A percentile compares a stretch with the other conserved stretches of the same genome.
phyloP scores from a whole-genome alignment of 1,139 yeast genomes.

The Suhomyces taliae region DNA sequence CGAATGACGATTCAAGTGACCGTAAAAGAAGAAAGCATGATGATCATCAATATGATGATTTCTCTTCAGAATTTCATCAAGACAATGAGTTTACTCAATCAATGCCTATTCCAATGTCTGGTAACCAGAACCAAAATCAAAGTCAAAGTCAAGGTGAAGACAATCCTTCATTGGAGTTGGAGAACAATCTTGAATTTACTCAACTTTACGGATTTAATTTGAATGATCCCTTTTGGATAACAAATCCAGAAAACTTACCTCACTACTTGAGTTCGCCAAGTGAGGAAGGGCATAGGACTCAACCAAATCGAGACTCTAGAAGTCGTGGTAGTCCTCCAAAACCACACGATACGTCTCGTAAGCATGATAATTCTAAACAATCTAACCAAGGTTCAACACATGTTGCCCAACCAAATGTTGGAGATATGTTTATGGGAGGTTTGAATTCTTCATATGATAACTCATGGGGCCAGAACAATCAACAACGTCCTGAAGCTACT shows the following conservation, averaged over 20 bases:
- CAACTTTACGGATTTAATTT: constrained; percentile 30
- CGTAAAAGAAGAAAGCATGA: constrained; percentile 5
- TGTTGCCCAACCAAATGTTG: constrained; percentile 1
- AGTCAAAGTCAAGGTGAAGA: constrained; percentile 1
- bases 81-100: constrained; percentile 1
- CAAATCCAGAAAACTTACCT: constrained; percentile 43
- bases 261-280: constrained; percentile 39
- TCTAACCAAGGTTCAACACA: background rate
- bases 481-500: background rate
- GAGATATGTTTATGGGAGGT: constrained; percentile 5
- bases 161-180: constrained; percentile 1
- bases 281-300: constrained; percentile 22
- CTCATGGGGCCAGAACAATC: constrained; percentile 1
- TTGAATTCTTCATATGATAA: constrained; percentile 2
- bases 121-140: background rate
- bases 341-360: background rate
- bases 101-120: background rate
- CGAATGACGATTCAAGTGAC: background rate
- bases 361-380: background rate
- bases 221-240: constrained; percentile 46
- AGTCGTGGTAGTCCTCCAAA: background rate
- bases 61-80: background rate
- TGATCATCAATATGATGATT: constrained; percentile 1
- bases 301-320: background rate
- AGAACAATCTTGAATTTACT: constrained; percentile 7